These are phyloP conservation scores for Rheum nobile DNA, from an alignment of 148 eudicot species.

Conservation along the genomic window DNA sequence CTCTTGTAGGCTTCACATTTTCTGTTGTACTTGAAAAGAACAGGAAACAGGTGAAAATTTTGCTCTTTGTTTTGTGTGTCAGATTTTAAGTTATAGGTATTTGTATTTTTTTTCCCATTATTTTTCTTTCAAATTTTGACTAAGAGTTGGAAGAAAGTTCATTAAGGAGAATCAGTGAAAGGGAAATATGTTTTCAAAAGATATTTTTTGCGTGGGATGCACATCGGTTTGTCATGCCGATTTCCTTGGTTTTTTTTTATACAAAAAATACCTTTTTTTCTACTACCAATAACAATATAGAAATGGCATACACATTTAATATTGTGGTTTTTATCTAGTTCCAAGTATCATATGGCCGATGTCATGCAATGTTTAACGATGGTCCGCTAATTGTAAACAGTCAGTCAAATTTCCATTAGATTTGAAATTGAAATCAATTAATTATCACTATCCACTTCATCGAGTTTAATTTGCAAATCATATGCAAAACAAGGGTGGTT, in stretches of 20 bases:
- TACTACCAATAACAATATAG: no score
- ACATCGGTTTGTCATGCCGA: not conserved
- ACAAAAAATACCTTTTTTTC: no score
- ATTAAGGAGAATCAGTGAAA: not conserved
- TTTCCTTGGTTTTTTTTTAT: not conserved
- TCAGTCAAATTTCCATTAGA: no score
- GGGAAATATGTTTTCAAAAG: no score
- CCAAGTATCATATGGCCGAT: not conserved
- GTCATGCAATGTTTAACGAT: not conserved
- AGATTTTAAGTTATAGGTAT: not conserved
- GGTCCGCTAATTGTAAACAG: not conserved
- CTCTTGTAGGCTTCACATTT: constrained; percentile 15
- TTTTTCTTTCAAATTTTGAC: not conserved
- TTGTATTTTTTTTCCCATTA: not conserved
- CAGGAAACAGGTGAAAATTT: not conserved
- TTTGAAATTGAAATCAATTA: no score
- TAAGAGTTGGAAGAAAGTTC: not conserved
- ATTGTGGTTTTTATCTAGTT: not conserved
- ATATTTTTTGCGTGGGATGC: not conserved
- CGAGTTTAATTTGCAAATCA: not conserved
- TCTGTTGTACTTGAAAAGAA: not conserved
- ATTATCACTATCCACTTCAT: no score
- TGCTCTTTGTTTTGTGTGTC: not conserved
- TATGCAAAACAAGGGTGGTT: no score
- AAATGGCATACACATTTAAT: no score